Base-by-base conservation (phyloP, 768 basidiomycete species). In the Xerocomellus chrysenteron region DNA sequence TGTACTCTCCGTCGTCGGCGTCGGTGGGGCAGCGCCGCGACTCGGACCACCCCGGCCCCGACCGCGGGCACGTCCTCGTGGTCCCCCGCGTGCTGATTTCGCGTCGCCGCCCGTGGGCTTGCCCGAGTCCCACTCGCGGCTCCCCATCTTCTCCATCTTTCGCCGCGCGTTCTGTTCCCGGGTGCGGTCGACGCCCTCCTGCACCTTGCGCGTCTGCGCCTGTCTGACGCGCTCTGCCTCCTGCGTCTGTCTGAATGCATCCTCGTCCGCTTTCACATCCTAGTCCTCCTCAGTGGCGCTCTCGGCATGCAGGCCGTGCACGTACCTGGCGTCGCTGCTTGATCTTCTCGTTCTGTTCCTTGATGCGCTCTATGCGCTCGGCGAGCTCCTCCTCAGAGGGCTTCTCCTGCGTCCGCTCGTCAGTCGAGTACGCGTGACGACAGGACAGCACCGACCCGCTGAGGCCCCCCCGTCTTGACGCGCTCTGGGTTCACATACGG, bases 401-500 rank as follows among this genome's bases (percentile, higher is more conserved):
- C 66, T 89, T 89, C 54, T 88, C 86, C 89, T 90, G 67, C 51
- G n/a, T 43, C 41, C 30, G 32, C 17, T 37, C 36, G 53, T 68
- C 51, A 68, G 45, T 37, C 56, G 52, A 55, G 57, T n/a, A 42
- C 12, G 30, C n/a, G 35, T 6, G 17, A 37, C 48, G 37, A 35
- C 32, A 32, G 3, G 35, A 35, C 41, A 32, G 28, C 28, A 62
- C 55, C 55, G 70, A 91, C 91, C 68, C 88, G 81, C 61, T 87
- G 86, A 26, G 78, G 64, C 16, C 89, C 91, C 14, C 90, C 90
- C 10, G 91, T 92, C 74, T 83, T 90, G 75, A 92, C 86, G 71
- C 90, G 87, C 65, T 92, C 89, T 9, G 80, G 85, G 71, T 92
- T 92, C 45, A 90, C 78, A 76, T 93, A 93, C 3, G 87, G 87